Evolutionary conservation across 2,329 filamentous ascomycete species (phyloP).

Genomic region (Calonectria hongkongensis): DNA sequence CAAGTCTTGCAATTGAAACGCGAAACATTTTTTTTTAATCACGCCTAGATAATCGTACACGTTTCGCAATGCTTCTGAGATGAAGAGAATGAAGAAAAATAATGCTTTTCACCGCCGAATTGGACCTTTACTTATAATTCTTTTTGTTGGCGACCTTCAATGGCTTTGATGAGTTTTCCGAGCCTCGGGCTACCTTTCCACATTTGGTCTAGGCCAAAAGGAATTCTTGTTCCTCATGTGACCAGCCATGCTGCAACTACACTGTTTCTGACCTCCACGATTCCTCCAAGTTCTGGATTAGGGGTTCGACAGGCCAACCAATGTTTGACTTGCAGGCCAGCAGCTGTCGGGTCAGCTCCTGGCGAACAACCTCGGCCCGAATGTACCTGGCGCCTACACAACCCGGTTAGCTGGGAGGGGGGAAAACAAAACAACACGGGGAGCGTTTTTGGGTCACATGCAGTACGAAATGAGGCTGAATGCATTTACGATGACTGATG

Average conservation of each 20-base stretch:
- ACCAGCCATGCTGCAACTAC: neutral
- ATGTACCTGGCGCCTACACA: conserved; percentile 59
- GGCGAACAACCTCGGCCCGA: conserved; percentile 47
- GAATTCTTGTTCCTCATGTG: conserved; percentile 20
- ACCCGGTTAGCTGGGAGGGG: no score
- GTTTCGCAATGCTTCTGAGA: neutral
- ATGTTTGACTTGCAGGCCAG: conserved; percentile 58
- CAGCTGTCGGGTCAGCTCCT: conserved; percentile 59
- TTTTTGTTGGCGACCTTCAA: neutral
- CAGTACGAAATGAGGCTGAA: conserved; percentile 70
- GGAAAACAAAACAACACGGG: neutral
- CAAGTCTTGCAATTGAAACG: conserved; percentile 32
- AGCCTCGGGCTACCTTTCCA: conserved; percentile 53
- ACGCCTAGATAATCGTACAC: neutral
- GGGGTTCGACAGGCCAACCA: conserved; percentile 63
- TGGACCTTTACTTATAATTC: conserved; percentile 46
- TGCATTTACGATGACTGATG: conserved; percentile 67
- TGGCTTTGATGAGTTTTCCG: conserved; percentile 46
- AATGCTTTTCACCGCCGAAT: neutral
- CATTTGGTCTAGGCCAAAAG: conserved; percentile 4
- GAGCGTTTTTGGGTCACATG: conserved; percentile 52
- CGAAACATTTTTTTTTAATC: conserved; percentile 40
- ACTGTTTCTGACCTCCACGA: conserved; percentile 49
- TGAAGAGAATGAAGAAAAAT: neutral
- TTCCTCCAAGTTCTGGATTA: conserved; percentile 56